Evolutionary conservation across 192 early-diverging fungal genomes (phyloP).

Genomic region (Backusella morwellensis): DNA sequence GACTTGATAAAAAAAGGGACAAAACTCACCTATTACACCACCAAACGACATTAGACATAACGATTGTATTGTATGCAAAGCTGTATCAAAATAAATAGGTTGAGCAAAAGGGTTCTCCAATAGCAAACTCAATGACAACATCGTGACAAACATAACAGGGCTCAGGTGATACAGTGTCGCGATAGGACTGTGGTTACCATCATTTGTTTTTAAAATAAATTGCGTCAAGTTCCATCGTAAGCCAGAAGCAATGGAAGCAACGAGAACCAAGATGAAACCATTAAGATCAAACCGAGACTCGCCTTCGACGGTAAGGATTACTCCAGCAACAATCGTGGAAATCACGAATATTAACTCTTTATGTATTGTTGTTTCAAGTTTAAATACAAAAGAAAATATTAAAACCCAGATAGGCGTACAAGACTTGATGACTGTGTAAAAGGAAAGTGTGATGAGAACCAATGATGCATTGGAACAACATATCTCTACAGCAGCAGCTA

Average conservation of each 20-base stretch:
- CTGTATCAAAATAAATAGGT: conserved; percentile 47
- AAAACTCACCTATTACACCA: conserved; percentile 52
- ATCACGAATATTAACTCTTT: conserved; percentile 61
- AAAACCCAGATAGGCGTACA: conserved; percentile 68
- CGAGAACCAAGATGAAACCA: conserved; percentile 57
- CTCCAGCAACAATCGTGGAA: conserved; percentile 69
- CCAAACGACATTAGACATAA: conserved; percentile 51
- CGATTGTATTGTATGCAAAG: conserved; percentile 38
- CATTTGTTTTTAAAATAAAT: conserved; percentile 67
- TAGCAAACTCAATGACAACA: conserved; percentile 54
- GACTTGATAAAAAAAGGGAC: background rate
- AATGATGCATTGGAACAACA: conserved; percentile 79
- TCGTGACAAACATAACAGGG: conserved; percentile 72
- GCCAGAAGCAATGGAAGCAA: conserved; percentile 72
- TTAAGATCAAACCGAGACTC: conserved; percentile 59
- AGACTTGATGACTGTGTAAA: conserved; percentile 81
- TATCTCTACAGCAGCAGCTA: conserved; percentile 81
- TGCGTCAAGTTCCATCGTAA: conserved; percentile 83
- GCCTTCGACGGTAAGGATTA: conserved; percentile 71
- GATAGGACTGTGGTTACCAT: conserved; percentile 72
- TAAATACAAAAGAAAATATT: conserved; percentile 77
- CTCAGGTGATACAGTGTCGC: conserved; percentile 74
- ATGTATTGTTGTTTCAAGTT: conserved; percentile 64
- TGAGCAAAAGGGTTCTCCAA: conserved; percentile 56
- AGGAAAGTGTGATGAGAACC: conserved; percentile 76